Percentiles rank a stretch among this genome's conserved stretches.
Evolutionary conservation across 2,329 filamentous ascomycete species (phyloP).

Genomic region (Ophiostoma ulmi): DNA sequence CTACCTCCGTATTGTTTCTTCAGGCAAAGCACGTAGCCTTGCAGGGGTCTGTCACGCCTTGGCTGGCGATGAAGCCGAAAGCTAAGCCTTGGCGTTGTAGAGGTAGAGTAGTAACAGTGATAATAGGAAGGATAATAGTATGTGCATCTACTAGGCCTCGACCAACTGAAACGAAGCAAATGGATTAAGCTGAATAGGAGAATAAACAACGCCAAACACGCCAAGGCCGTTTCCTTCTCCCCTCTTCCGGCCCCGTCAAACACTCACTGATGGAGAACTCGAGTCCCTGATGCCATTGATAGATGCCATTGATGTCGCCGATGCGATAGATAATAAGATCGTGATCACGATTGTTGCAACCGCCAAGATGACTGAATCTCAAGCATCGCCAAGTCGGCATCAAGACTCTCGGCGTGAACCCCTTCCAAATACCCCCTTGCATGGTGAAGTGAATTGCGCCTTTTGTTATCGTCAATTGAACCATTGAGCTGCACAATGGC

Average conservation of each 20-base stretch:
- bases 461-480: neutral
- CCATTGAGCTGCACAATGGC: neutral
- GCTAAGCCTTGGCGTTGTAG: neutral
- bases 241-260: neutral
- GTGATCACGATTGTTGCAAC: neutral
- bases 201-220: neutral
- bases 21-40: constrained; percentile 5
- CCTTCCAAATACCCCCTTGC: neutral
- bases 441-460: neutral
- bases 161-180: neutral
- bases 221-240: neutral
- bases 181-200: neutral
- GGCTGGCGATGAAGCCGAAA: constrained; percentile 3
- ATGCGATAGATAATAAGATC: neutral
- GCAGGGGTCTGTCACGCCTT: constrained; percentile 8
- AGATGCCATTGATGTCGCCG: neutral
- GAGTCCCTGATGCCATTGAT: neutral
- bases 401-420: neutral
- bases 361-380: neutral
- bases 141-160: neutral
- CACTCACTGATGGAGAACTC: neutral
- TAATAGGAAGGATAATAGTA: too few species aligned
- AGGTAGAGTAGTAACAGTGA: neutral
- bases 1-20: neutral
- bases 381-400: neutral